A percentile compares a stretch with the other conserved stretches of the same genome.
Conservation (phyloP, 768 basidiomycete species). For the Mycena amicta region DNA sequence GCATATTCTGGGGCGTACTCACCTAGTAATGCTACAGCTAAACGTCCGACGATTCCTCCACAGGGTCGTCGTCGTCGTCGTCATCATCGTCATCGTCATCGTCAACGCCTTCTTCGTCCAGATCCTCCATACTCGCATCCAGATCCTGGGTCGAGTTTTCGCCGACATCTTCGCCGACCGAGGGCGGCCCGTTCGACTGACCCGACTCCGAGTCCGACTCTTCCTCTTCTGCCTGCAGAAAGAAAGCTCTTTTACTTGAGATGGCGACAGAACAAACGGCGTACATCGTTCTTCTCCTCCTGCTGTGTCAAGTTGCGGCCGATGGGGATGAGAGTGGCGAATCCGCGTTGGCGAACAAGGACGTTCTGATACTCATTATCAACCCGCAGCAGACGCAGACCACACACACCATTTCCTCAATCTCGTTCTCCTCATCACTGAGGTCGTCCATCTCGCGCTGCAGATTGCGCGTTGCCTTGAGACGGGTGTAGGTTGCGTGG, state of each 20-base stretch:
- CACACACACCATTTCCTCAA: constrained; percentile 70
- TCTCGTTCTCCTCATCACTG: constrained; percentile 80
- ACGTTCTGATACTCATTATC: constrained; percentile 44
- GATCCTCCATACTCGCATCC: constrained; percentile 66
- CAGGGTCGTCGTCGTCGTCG: constrained; percentile 43
- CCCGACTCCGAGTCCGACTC: constrained; percentile 49
- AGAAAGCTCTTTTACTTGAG: too few species aligned
- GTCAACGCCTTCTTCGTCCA: constrained; percentile 47
- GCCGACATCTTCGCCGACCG: constrained; percentile 49
- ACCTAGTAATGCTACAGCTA: constrained; percentile 19
- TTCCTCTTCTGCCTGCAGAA: constrained; percentile 49
- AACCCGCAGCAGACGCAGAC: constrained; percentile 5
- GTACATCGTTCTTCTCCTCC: constrained; percentile 85
- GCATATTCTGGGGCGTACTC: too few species aligned
- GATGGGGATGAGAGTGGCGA: constrained; percentile 68
- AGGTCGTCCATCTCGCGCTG: constrained; percentile 80
- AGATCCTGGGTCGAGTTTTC: constrained; percentile 56
- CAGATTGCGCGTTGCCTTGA: constrained; percentile 68
- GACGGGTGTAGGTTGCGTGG: constrained; percentile 58
- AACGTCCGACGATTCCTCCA: constrained; percentile 32
- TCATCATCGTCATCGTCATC: constrained; percentile 44
- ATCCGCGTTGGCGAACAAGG: constrained; percentile 67
- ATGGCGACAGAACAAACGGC: constrained; percentile 19
- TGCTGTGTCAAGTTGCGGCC: constrained; percentile 72
- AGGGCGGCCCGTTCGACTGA: constrained; percentile 43